phyloP scores from a whole-genome alignment of 1,284 basidiomycete genomes.

The Neolentinus lepideus region DNA sequence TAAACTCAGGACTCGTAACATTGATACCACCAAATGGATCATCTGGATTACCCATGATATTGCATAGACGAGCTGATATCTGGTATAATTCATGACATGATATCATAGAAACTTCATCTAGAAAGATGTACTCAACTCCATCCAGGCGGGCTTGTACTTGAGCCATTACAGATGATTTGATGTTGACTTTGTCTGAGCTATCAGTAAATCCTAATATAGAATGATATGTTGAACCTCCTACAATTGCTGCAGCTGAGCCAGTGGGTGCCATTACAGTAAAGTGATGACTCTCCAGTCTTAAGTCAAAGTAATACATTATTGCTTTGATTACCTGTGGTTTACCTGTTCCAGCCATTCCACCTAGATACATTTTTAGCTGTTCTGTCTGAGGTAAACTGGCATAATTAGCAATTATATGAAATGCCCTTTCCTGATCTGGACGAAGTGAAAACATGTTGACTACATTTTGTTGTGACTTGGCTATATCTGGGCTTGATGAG shows the following conservation, averaged over 20 bases:
- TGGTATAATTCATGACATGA: slow-evolving; percentile 7
- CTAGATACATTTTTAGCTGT: no score
- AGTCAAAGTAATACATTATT: slow-evolving; percentile 20
- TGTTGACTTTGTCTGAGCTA: not conserved
- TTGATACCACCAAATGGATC: not conserved
- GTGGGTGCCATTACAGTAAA: slow-evolving; percentile 28
- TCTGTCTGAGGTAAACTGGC: slow-evolving; percentile 7
- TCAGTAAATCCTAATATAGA: slow-evolving; percentile 20
- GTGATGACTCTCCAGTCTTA: slow-evolving; percentile 16
- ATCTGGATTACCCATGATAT: not conserved
- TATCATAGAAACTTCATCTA: slow-evolving; percentile 20
- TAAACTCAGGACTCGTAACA: slow-evolving; percentile 7
- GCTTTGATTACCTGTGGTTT: slow-evolving; percentile 35
- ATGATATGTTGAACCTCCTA: slow-evolving; percentile 32
- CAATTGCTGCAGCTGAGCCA: slow-evolving; percentile 25
- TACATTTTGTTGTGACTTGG: not conserved
- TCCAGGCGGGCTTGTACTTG: slow-evolving; percentile 7
- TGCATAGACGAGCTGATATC: slow-evolving; percentile 7
- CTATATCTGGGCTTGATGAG: not conserved
- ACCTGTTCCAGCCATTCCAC: no score
- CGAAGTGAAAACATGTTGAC: slow-evolving; percentile 11
- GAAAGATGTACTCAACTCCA: slow-evolving; percentile 21
- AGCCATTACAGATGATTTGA: not conserved
- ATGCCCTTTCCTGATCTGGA: slow-evolving; percentile 25
- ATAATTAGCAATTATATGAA: slow-evolving; percentile 25